Evolutionary conservation across 2,329 filamentous ascomycete genomes (phyloP).

Genomic region (Xylariaceae sp.): DNA sequence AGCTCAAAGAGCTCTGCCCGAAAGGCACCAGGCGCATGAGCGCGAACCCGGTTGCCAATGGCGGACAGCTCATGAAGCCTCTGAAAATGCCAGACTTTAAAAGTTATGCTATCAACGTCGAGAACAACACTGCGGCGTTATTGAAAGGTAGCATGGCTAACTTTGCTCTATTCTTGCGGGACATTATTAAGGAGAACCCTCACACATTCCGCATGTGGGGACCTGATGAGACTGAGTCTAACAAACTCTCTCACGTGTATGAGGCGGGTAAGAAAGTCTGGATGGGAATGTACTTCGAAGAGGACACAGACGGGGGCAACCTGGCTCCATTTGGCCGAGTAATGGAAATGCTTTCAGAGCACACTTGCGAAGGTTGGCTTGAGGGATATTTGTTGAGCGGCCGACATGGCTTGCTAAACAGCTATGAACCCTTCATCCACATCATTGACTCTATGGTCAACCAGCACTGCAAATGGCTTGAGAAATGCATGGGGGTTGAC

Average conservation of each 20-base stretch:
- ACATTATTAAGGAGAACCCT: constrained; percentile 62
- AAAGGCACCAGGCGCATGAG: constrained; percentile 67
- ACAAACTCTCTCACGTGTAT: constrained; percentile 71
- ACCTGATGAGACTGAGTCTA: constrained; percentile 77
- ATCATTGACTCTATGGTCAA: constrained; percentile 85
- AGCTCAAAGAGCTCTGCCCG: constrained; percentile 63
- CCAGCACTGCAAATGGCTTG: constrained; percentile 80
- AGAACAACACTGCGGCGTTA: constrained; percentile 55
- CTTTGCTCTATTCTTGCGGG: constrained; percentile 63
- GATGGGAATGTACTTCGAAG: constrained; percentile 74
- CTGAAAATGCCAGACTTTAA: constrained; percentile 67
- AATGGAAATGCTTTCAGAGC: constrained; percentile 82
- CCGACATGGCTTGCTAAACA: constrained; percentile 72
- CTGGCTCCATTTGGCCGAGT: constrained; percentile 64
- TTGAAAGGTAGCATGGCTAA: constrained; percentile 64
- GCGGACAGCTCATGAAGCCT: constrained; percentile 63
- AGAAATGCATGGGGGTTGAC: constrained; percentile 75
- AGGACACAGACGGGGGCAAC: constrained; percentile 72
- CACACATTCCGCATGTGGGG: constrained; percentile 72
- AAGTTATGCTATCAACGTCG: constrained; percentile 60
- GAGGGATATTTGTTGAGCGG: constrained; percentile 75
- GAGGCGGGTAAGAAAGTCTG: constrained; percentile 74
- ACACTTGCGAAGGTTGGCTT: constrained; percentile 75
- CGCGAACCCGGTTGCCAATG: constrained; percentile 72
- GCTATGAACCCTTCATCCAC: constrained; percentile 79